These are phyloP conservation scores for Canavalia gladiata DNA, from an alignment of 306 rosid species.

Conservation along the genomic window DNA sequence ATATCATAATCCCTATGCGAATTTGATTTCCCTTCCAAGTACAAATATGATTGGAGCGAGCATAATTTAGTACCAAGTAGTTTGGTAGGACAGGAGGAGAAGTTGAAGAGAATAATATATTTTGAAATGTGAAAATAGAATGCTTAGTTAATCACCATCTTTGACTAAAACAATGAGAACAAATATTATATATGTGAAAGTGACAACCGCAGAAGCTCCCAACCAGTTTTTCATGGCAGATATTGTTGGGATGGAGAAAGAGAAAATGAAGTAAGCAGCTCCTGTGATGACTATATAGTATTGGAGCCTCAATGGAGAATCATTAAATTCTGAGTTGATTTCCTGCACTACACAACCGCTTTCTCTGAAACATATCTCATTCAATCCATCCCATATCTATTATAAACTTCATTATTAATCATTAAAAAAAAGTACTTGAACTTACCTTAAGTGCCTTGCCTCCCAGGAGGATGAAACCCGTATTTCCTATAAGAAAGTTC, in stretches of 20 bases:
- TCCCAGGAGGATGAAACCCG: conserved; percentile 71
- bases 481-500: conserved; percentile 65
- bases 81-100: background rate
- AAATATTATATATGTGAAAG: conserved; percentile 55
- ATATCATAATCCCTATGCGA: conserved; percentile 44
- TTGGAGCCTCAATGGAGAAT: conserved; percentile 66
- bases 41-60: background rate
- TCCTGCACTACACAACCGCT: conserved; percentile 50
- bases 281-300: conserved; percentile 63
- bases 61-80: background rate
- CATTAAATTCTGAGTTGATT: conserved; percentile 58
- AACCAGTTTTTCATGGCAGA: conserved; percentile 69
- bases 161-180: conserved; percentile 46
- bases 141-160: conserved; percentile 52
- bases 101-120: background rate
- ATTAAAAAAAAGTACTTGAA: background rate
- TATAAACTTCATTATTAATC: background rate
- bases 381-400: no score
- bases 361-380: background rate
- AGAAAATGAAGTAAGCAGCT: conserved; percentile 51
- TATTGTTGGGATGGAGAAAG: conserved; percentile 64
- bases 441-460: conserved; percentile 70
- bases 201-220: conserved; percentile 51
- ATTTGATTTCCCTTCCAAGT: conserved; percentile 58
- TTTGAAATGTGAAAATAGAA: background rate